Evolutionary conservation across 2,329 filamentous ascomycete genomes (phyloP).

Genomic region (Clarireedia monteithiana): DNA sequence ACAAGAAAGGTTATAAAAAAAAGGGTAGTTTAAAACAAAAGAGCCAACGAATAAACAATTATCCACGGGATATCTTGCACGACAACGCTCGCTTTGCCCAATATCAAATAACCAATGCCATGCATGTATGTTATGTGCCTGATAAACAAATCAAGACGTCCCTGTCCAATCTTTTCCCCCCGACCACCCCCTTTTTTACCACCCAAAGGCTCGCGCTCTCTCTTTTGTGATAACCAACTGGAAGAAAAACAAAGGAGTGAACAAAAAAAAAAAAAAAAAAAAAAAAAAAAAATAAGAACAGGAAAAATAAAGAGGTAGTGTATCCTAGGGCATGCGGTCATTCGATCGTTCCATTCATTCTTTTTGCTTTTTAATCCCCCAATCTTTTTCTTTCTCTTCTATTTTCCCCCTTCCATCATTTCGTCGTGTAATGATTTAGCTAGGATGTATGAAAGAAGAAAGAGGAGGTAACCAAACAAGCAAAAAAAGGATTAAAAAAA

Average conservation of each 20-base stretch:
- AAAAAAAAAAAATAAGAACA: neutral
- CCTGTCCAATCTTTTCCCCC: neutral
- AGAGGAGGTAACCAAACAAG: neutral
- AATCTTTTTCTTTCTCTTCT: neutral
- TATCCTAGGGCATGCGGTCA: neutral
- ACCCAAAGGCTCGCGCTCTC: neutral
- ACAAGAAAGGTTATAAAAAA: too few relatives aligned
- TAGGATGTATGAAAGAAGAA: neutral
- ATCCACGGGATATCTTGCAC: neutral
- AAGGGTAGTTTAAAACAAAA: neutral
- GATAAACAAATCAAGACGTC: neutral
- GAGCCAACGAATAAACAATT: neutral
- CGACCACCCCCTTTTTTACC: neutral
- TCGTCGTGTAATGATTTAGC: neutral
- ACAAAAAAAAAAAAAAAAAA: neutral
- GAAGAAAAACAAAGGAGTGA: neutral
- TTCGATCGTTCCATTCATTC: neutral
- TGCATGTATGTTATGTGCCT: neutral
- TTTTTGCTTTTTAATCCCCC: neutral
- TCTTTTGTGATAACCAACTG: neutral
- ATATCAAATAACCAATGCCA: slow-evolving; percentile 1
- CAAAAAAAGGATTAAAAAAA: neutral
- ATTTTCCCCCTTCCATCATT: neutral
- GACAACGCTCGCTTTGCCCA: neutral
- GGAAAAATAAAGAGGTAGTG: neutral